Evolutionary conservation across 352 stramenopile genomes (phyloP).

Genomic region (Pythium aquatile): DNA sequence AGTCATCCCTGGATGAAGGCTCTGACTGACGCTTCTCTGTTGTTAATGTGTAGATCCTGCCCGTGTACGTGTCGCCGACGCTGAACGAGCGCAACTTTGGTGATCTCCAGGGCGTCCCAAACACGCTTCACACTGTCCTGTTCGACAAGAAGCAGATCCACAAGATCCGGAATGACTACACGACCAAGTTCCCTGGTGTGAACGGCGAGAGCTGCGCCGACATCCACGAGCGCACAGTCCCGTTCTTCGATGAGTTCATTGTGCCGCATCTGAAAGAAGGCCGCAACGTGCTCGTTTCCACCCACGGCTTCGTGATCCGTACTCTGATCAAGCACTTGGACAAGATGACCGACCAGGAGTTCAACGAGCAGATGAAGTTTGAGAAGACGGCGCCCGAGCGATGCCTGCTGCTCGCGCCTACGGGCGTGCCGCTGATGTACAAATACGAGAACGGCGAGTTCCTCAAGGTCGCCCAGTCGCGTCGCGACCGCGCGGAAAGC

Average conservation of each 20-base stretch:
- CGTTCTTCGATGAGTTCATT: constrained; percentile 80
- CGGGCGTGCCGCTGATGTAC: constrained; percentile 83
- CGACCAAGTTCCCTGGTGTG: constrained; percentile 69
- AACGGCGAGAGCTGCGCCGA: constrained; percentile 84
- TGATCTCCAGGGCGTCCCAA: constrained; percentile 77
- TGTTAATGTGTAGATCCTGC: constrained; percentile 46
- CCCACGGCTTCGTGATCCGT: constrained; percentile 82
- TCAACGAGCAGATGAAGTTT: constrained; percentile 82
- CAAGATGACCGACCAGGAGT: constrained; percentile 70
- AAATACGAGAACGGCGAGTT: constrained; percentile 75
- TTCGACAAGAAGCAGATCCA: constrained; percentile 74
- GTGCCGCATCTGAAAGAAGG: constrained; percentile 66
- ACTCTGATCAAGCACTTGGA: constrained; percentile 86
- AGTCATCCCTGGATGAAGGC: not conserved
- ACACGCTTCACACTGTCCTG: constrained; percentile 63
- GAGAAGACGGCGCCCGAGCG: constrained; percentile 76
- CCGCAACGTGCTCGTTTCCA: constrained; percentile 77
- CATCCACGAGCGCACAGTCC: constrained; percentile 71
- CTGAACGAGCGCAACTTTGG: constrained; percentile 87
- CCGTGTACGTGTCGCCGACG: constrained; percentile 75
- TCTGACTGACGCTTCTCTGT: not conserved
- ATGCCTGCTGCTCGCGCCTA: constrained; percentile 72
- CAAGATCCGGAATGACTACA: constrained; percentile 81
- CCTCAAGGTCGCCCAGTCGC: constrained; percentile 65
- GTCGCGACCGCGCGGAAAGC: constrained; percentile 70